Evolutionary conservation across 208 protist genomes (phyloP).

Genomic region (Crithidia sp.): DNA sequence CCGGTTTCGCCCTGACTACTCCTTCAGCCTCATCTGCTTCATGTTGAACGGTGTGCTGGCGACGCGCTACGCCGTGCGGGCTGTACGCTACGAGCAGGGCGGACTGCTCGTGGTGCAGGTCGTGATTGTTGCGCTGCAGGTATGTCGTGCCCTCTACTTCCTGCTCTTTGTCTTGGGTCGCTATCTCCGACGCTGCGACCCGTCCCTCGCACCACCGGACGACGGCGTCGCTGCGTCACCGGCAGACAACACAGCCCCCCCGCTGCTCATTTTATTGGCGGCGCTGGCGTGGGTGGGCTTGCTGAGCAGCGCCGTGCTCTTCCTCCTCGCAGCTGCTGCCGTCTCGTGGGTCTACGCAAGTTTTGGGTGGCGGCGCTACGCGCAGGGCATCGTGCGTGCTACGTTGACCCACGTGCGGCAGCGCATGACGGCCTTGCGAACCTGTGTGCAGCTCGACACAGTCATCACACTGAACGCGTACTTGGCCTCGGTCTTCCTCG

Average conservation of each 20-base stretch:
- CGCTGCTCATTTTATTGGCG: conserved; percentile 1
- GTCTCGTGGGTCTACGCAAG: conserved; percentile 32
- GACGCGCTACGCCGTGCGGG: conserved; percentile 50
- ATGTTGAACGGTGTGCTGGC: conserved; percentile 48
- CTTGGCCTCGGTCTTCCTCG: conserved; percentile 47
- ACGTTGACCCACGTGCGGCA: conserved; percentile 29
- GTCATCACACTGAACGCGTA: conserved; percentile 45
- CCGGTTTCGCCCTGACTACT: conserved; percentile 38
- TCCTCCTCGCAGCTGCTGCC: conserved; percentile 31
- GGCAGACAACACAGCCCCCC: not conserved
- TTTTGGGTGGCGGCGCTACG: conserved; percentile 68
- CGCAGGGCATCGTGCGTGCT: conserved; percentile 57
- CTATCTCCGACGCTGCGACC: conserved; percentile 19
- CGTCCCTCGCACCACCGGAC: not conserved
- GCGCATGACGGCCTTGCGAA: conserved; percentile 45
- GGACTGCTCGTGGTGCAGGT: conserved; percentile 55
- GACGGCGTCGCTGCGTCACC: not conserved
- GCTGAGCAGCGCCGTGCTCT: conserved; percentile 17
- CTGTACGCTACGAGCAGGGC: conserved; percentile 59
- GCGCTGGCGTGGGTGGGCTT: conserved; percentile 13
- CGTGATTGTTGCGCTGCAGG: conserved; percentile 48
- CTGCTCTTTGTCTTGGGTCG: conserved; percentile 23
- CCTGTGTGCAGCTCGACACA: conserved; percentile 64
- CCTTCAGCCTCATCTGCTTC: conserved; percentile 56
- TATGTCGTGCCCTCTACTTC: conserved; percentile 52